Base-by-base conservation (phyloP, 2,329 filamentous ascomycete genomes). In the Ophiostoma angusticollis region DNA sequence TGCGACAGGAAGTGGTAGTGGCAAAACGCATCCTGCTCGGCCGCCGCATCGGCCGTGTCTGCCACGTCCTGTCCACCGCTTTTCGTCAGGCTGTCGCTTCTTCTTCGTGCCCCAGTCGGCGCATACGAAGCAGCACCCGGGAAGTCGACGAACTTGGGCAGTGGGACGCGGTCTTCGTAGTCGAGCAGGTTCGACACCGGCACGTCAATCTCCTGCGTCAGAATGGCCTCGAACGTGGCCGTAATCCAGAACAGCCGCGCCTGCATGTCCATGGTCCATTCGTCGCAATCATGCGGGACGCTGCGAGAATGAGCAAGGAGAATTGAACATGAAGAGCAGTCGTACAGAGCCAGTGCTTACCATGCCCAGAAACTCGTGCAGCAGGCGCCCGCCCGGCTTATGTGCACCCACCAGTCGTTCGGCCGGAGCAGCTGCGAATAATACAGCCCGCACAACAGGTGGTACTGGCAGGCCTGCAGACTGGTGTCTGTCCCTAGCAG, bases 1-100 rank as follows among this genome's bases (percentile, higher is more conserved):
- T 72, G 68, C 19, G 68, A 68, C 6, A 72, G 61, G 44, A 72
- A 72, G 45, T 72, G 68, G 41, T 71, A 72, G 50, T 72, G 68
- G 52, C 70, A 72, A 44, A 68, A 67, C 1, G 67, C 62, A 42
- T 71, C 67, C 29, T 46, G 39, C 14, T 47, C 44, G 18, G n/a
- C n/a, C n/a, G n/a, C n/a, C n/a, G n/a, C n/a, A n/a, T n/a, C n/a
- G n/a, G n/a, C n/a, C n/a, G n/a, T n/a, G n/a, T n/a, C n/a, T n/a
- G n/a, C n/a, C n/a, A n/a, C n/a, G n/a, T n/a, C n/a, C n/a, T n/a
- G n/a, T n/a, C n/a, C n/a, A n/a, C n/a, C n/a, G n/a, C n/a, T n/a
- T n/a, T n/a, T n/a, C n/a, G n/a, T n/a, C n/a, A n/a, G n/a, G n/a
- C n/a, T n/a, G n/a, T n/a, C n/a, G n/a, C n/a, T n/a, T n/a, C n/a